Percentiles rank a stretch among this genome's conserved stretches.
Conservation (phyloP, 2,329 filamentous ascomycete genomes). For the Neonectria magnoliae region DNA sequence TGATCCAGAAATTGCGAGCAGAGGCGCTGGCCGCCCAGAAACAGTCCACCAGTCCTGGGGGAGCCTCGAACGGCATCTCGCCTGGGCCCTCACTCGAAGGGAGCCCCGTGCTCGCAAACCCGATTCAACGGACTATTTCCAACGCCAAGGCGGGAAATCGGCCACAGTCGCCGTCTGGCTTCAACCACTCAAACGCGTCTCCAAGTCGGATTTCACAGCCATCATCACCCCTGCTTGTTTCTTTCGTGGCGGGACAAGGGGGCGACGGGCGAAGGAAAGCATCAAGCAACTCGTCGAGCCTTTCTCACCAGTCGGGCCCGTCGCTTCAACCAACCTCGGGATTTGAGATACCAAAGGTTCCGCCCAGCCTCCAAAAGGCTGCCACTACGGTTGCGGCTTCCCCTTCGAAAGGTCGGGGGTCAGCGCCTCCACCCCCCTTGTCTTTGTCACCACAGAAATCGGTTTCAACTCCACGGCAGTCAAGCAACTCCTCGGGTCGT, state of each 20-base stretch:
- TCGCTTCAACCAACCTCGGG: slow-evolving; percentile 76
- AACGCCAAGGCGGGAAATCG: slow-evolving; percentile 81
- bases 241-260: slow-evolving; percentile 87
- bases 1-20: slow-evolving; percentile 93
- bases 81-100: slow-evolving; percentile 80
- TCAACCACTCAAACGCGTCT: slow-evolving; percentile 84
- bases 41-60: slow-evolving; percentile 61
- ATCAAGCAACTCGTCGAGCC: slow-evolving; percentile 85
- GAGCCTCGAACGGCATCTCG: slow-evolving; percentile 58
- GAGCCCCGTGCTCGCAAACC: slow-evolving; percentile 83
- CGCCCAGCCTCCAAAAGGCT: slow-evolving; percentile 69
- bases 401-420: slow-evolving; percentile 65
- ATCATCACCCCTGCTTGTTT: slow-evolving; percentile 82
- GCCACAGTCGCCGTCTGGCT: slow-evolving; percentile 84
- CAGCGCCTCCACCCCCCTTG: slow-evolving; percentile 59
- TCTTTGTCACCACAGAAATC: slow-evolving; percentile 72
- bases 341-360: slow-evolving; percentile 75
- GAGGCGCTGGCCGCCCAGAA: slow-evolving; percentile 81
- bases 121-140: slow-evolving; percentile 83
- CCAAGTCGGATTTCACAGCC: slow-evolving; percentile 83
- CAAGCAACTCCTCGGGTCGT: slow-evolving; percentile 70
- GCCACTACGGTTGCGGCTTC: slow-evolving; percentile 62
- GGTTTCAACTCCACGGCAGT: slow-evolving; percentile 68
- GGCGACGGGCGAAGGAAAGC: slow-evolving; percentile 86
- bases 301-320: slow-evolving; percentile 77